These are phyloP conservation scores for Adansonia madagascariensis DNA, from an alignment of 441 rosid genomes.

Conservation along the genomic window DNA sequence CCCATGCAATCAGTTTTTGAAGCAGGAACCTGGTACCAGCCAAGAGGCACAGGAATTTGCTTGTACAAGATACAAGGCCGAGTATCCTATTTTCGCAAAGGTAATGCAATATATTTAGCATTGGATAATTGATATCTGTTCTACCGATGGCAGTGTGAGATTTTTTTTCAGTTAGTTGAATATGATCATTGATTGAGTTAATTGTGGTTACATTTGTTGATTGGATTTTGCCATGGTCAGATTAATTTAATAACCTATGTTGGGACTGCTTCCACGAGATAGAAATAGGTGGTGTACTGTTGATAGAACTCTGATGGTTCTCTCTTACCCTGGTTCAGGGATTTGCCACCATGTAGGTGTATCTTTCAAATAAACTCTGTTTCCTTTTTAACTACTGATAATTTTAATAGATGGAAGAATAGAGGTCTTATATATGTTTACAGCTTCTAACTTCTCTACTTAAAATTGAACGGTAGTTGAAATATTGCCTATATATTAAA, in stretches of 20 bases:
- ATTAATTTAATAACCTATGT: neutral
- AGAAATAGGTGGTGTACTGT: neutral
- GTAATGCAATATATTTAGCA: constrained; percentile 29
- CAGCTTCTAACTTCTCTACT: neutral
- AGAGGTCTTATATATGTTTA: neutral
- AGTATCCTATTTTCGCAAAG: constrained; percentile 70
- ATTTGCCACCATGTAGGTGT: neutral
- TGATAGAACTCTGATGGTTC: neutral
- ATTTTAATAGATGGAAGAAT: neutral
- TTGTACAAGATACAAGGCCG: constrained; percentile 68
- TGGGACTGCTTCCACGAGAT: neutral
- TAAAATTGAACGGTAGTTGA: neutral
- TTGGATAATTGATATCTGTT: neutral
- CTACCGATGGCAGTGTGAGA: neutral
- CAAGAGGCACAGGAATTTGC: constrained; percentile 59
- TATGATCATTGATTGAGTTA: neutral
- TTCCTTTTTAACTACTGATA: neutral
- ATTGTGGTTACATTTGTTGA: neutral
- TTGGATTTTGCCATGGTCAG: neutral
- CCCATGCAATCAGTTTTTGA: constrained; percentile 72
- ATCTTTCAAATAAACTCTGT: neutral
- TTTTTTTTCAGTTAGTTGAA: constrained; percentile 1
- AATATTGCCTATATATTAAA: neutral
- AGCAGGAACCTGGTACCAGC: constrained; percentile 64
- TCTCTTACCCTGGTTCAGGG: neutral